Percentiles rank a stretch among this genome's conserved stretches.
Conservation (phyloP, 176 grass and related monocot species). For the Avena sativa region DNA sequence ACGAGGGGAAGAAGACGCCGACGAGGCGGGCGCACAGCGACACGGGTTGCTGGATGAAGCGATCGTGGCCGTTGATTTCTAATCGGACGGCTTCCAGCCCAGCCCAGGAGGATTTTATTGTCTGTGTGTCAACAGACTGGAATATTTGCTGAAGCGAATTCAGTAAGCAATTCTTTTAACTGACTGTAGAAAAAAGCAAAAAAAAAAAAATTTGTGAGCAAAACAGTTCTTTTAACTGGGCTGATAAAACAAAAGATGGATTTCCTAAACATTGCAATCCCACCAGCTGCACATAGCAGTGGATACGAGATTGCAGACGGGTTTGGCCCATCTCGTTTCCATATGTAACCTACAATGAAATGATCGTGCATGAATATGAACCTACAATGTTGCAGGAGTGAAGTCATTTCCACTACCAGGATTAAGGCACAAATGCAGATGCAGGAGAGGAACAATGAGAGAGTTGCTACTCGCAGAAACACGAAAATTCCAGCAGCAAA, state of each 20-base stretch:
- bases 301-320: not conserved
- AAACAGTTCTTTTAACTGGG: not conserved
- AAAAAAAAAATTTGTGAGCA: no score
- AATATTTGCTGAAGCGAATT: not conserved
- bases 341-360: not conserved
- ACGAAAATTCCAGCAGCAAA: not conserved
- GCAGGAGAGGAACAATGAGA: not conserved
- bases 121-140: not conserved
- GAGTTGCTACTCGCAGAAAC: not conserved
- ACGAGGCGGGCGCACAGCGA: not conserved
- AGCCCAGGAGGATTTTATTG: not conserved
- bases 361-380: not conserved
- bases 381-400: not conserved
- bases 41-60: not conserved
- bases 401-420: not conserved
- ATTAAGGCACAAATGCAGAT: not conserved
- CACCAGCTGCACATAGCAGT: not conserved
- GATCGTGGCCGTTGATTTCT: not conserved
- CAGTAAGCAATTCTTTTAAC: not conserved
- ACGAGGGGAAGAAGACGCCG: constrained; percentile 20
- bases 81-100: not conserved
- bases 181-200: no score
- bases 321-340: not conserved
- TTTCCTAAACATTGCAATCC: not conserved
- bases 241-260: not conserved